Conservation (phyloP, 345 rosid species). For the Punica granatum region DNA sequence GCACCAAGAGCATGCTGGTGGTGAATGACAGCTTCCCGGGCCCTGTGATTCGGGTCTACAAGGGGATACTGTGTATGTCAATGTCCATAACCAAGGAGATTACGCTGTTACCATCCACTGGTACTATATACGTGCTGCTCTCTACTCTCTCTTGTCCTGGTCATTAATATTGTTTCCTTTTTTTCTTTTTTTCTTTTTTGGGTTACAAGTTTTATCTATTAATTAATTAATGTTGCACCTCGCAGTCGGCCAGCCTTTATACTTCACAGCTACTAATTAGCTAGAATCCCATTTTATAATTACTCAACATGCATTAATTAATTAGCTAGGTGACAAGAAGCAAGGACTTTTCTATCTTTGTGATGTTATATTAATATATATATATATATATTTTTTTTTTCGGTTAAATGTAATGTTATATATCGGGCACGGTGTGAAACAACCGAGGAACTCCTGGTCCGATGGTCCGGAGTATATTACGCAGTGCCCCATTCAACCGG, state of each 20-base stretch:
- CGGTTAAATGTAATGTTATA: neutral
- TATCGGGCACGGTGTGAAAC: constrained; percentile 15
- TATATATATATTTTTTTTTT: neutral
- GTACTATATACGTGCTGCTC: no score
- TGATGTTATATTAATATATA: neutral
- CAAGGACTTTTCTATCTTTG: no score
- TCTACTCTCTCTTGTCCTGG: neutral
- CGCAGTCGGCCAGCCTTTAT: no score
- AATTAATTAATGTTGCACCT: no score
- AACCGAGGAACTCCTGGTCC: constrained; percentile 20
- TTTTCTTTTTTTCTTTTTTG: neutral
- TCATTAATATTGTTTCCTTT: neutral
- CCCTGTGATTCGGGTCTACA: constrained; percentile 9
- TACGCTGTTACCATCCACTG: constrained; percentile 15
- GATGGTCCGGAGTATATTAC: constrained; percentile 23
- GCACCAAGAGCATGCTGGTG: constrained; percentile 14
- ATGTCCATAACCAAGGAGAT: constrained; percentile 8
- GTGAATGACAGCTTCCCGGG: constrained; percentile 18
- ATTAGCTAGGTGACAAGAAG: no score
- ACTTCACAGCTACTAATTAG: no score
- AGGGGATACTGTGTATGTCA: constrained; percentile 14
- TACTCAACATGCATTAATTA: no score
- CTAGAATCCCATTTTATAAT: no score
- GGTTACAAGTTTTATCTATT: no score
- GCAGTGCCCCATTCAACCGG: constrained; percentile 15